Evolutionary conservation across 2,329 filamentous ascomycete species (phyloP).

Genomic region (Teratosphaeria zuluensis): DNA sequence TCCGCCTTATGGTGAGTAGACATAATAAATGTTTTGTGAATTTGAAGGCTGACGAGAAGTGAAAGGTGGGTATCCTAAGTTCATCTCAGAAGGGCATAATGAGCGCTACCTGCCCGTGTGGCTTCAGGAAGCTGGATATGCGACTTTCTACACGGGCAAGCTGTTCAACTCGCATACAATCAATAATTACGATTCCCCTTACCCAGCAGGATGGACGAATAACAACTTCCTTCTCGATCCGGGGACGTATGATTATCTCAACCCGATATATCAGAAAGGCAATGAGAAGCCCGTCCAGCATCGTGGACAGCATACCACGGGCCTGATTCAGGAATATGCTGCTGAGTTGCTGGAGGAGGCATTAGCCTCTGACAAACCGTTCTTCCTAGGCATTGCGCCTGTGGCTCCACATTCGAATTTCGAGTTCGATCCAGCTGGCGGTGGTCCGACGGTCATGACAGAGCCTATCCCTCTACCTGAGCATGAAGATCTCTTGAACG

Average conservation of each 20-base stretch:
- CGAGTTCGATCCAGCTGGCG: constrained; percentile 14
- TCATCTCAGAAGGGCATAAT: constrained; percentile 55
- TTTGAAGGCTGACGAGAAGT: background rate
- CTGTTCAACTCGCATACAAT: constrained; percentile 56
- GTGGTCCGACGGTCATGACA: constrained; percentile 22
- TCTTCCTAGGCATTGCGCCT: constrained; percentile 58
- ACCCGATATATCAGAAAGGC: constrained; percentile 55
- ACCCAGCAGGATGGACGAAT: constrained; percentile 49
- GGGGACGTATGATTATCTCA: constrained; percentile 58
- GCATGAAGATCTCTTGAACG: constrained; percentile 54
- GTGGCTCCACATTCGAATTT: constrained; percentile 57
- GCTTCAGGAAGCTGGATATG: constrained; percentile 58
- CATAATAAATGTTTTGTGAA: no score
- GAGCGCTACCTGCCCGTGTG: constrained; percentile 59
- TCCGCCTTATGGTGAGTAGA: constrained; percentile 41
- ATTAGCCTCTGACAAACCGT: constrained; percentile 45
- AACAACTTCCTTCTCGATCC: constrained; percentile 45
- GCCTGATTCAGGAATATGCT: constrained; percentile 51
- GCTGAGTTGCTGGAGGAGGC: constrained; percentile 54
- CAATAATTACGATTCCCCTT: constrained; percentile 51
- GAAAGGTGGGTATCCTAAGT: constrained; percentile 53
- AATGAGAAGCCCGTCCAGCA: constrained; percentile 46
- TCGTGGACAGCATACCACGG: constrained; percentile 46
- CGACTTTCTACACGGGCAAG: constrained; percentile 64
- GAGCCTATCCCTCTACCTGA: constrained; percentile 29